Evolutionary conservation across 2,329 filamentous ascomycete species (phyloP), one percentile per base, ranked within the genome.

Genomic region (Cylindrodendrum hubeiense): DNA sequence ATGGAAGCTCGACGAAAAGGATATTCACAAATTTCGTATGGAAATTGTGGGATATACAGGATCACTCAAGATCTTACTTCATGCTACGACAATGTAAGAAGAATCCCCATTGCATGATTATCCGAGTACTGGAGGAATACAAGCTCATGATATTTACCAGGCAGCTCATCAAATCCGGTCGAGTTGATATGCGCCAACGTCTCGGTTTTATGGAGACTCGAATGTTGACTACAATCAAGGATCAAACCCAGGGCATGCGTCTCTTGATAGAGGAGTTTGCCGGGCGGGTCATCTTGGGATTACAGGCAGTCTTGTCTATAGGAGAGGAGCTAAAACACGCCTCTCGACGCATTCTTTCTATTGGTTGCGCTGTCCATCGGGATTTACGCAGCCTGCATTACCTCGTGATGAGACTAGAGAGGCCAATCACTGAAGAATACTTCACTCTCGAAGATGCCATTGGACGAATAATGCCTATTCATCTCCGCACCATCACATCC

Each of bases 401-500:
- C 2, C 34, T 54, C 21, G 9, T 43, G 9, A 30, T 8, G 2
- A 19, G 52, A 3, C 52, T 43, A 5, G 52, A 44, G 17, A 30
- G 52, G 10, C 24, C 52, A 30, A 30, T 54, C 17, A 21, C 13
- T 12, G 52, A 54, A 54, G 33, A 52, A 39, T 33, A 43, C 37
- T 54, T 54, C 24, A 54, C 22, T 5, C 52, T 54, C 9, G 37
- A 54, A 43, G 52, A 44, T 26, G 52, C 52, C 17, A 44, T 30
- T 7, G 52, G 52, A 21, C 52, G 52, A 13, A 24, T 15, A 5
- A n/a, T 54, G 12, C 52, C 52, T 6, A 54, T 54, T 19, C 52
- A 54, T 21, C 52, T 54, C 12, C 52, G 21, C 17, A 19, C 37
- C 2, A 30, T 54, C 4, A 54, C 34, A 9, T 54, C 51, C 17